phyloP scores from a whole-genome alignment of 176 grass and related monocot species.

The Neostapfia colusana region DNA sequence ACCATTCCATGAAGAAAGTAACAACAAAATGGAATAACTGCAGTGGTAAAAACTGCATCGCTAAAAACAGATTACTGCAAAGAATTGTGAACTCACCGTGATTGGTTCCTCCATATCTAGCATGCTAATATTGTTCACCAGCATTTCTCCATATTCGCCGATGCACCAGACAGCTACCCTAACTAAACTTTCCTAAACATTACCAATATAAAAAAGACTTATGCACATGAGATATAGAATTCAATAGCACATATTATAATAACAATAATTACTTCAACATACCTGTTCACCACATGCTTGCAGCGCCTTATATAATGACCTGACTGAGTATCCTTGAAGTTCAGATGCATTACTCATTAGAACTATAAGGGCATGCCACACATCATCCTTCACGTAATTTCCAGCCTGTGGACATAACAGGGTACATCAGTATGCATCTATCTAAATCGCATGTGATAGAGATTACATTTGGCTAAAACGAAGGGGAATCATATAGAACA shows the following conservation, averaged over 20 bases:
- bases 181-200: conserved; percentile 87
- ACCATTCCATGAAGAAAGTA: not conserved
- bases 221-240: conserved; percentile 32
- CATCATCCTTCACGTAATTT: conserved; percentile 91
- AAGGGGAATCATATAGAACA: not conserved
- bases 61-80: conserved; percentile 11
- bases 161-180: conserved; percentile 95
- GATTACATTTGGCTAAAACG: not conserved
- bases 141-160: conserved; percentile 98
- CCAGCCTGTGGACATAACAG: conserved; percentile 59
- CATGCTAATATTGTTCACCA: conserved; percentile 81
- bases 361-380: conserved; percentile 93
- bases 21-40: not conserved
- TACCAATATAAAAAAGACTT: conserved; percentile 34
- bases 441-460: not conserved
- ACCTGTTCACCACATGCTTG: conserved; percentile 77
- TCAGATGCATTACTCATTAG: conserved; percentile 89
- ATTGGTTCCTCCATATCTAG: conserved; percentile 81
- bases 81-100: conserved; percentile 59
- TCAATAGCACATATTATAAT: conserved; percentile 23
- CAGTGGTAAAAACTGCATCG: not conserved
- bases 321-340: conserved; percentile 98
- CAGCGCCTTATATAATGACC: conserved; percentile 78
- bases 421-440: conserved; percentile 23
- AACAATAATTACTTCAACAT: conserved; percentile 31